Base-by-base conservation (phyloP, 371 early-diverging fungal species). In the Lichtheimia ornata region DNA sequence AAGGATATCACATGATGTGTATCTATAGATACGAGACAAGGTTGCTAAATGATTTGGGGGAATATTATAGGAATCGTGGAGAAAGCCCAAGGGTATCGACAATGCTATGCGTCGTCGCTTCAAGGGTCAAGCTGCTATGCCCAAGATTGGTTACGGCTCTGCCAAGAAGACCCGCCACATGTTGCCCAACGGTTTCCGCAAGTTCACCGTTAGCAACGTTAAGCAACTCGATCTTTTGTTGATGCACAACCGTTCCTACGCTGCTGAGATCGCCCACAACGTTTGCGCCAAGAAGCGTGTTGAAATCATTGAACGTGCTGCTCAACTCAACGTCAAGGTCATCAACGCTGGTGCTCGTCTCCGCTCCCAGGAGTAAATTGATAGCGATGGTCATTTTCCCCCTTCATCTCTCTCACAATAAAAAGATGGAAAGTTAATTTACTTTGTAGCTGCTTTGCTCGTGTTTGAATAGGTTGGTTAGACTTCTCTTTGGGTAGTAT, bases 31-130 rank as follows among this genome's bases (percentile, higher is more conserved):
- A 22, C 22, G 2, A 1, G 22, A 22, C 22, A 50, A 17, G 44
- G 0, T 22, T 25, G 51, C 51, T 51, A 13, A 51, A 22, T 22
- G 22, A 22, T 22, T 22, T n/a, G n/a, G 22, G 25, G 11, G 11
- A 27, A 42, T 20, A 52, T 58, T 77, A 56, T 83, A 94, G 91
- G 88, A 88, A 71, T 93, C 97, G 66, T 99, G 99, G 99, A 93
- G 99, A 86, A 97, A 96, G 87, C 99, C 99, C 83, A 95, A 93
- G 88, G 99, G 99, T 96, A 99, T 99, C 85, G 99, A 99, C 79
- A 95, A 92, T 88, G 87, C 94, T 70, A 97, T 98, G 68, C 94
- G 99, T 74, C 91, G 98, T 81, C 92, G 97, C 69, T 95, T 97
- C 89, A 93, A 91, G 84, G 99, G 99, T 68, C 86, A 91, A 64